phyloP scores from a whole-genome alignment of 2,329 filamentous ascomycete species.

The Xylaria sp. region DNA sequence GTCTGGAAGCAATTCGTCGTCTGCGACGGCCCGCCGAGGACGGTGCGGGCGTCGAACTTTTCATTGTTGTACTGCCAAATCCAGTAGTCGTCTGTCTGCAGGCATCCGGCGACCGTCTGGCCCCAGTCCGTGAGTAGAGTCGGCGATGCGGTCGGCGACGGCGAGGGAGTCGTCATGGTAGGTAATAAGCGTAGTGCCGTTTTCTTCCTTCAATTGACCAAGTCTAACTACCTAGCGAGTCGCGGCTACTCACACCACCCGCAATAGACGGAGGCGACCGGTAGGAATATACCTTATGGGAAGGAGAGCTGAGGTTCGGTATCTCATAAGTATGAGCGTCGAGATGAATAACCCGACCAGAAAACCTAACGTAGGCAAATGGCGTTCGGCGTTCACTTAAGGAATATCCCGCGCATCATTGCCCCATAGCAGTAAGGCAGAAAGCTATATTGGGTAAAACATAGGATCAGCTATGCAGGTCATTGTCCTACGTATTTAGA shows the following conservation, averaged over 20 bases:
- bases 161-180: slow-evolving; percentile 33
- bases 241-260: slow-evolving; percentile 41
- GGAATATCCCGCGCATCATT: not conserved
- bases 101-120: slow-evolving; percentile 36
- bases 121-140: slow-evolving; percentile 32
- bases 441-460: not conserved
- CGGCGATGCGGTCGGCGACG: slow-evolving; percentile 32
- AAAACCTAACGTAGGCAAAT: not conserved
- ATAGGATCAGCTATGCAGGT: not conserved
- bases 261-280: slow-evolving; percentile 26
- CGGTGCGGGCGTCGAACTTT: slow-evolving; percentile 36
- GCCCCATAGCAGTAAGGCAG: not conserved
- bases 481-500: not conserved
- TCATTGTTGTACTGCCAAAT: slow-evolving; percentile 39
- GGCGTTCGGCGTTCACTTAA: not conserved
- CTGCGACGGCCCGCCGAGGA: slow-evolving; percentile 44
- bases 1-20: slow-evolving; percentile 42
- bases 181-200: not conserved
- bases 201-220: slow-evolving; percentile 1
- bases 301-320: not conserved
- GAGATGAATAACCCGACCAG: not conserved
- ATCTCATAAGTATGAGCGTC: not conserved
- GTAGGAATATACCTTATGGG: not conserved
- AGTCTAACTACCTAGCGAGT: not conserved
- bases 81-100: slow-evolving; percentile 41